These are phyloP conservation scores for Tricholoma saponaceum DNA, from an alignment of 768 basidiomycete genomes.

Conservation along the genomic window DNA sequence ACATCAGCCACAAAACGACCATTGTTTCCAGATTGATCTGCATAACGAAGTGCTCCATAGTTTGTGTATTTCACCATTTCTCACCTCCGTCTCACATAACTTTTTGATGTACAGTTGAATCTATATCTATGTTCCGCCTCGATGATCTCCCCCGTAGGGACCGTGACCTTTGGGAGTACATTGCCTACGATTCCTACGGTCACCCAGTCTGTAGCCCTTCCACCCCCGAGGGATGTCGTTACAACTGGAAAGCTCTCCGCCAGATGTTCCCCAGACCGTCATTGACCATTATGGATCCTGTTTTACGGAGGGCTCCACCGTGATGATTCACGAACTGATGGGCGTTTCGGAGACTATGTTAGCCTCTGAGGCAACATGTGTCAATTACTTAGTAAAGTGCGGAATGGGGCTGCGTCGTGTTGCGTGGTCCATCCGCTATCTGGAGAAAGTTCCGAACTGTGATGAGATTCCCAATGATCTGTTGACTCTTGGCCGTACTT, in stretches of 20 bases:
- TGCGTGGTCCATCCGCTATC: background rate
- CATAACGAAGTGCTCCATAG: background rate
- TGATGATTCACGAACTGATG: background rate
- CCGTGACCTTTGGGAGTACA: background rate
- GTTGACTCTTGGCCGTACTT: background rate
- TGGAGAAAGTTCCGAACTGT: background rate
- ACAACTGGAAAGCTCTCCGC: background rate
- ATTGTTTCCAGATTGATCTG: background rate
- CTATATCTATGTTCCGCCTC: background rate
- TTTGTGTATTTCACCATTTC: background rate
- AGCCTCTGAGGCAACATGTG: background rate
- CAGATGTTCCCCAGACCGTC: background rate
- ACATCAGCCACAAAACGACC: background rate
- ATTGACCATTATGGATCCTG: background rate
- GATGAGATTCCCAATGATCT: background rate
- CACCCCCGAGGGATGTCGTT: background rate
- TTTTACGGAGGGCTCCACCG: background rate
- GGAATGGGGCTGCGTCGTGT: background rate
- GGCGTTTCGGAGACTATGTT: background rate
- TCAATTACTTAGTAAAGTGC: background rate
- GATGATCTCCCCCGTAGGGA: background rate
- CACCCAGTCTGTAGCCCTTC: background rate
- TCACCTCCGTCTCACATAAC: background rate
- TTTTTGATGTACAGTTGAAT: background rate
- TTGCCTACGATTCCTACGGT: background rate